phyloP scores from a whole-genome alignment of 805 yeast genomes.

The Vanderwaltozyma polyspora region DNA sequence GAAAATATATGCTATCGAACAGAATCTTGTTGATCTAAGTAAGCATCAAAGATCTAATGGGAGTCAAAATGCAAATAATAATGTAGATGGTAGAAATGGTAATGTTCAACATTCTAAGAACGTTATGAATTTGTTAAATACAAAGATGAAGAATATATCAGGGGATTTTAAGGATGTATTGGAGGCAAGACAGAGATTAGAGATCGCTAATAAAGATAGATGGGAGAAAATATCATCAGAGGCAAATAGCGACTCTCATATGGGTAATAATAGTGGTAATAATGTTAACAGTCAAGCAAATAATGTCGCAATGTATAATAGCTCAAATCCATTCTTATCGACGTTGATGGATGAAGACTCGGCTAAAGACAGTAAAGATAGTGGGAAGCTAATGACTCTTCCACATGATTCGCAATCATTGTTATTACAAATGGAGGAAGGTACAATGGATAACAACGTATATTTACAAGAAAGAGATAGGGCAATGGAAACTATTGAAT shows the following conservation, averaged over 20 bases:
- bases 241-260: slow-evolving; percentile 3
- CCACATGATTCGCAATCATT: slow-evolving; percentile 70
- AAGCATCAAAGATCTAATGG: slow-evolving; percentile 37
- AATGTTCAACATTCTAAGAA: slow-evolving; percentile 64
- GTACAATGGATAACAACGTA: slow-evolving; percentile 39
- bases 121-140: slow-evolving; percentile 76
- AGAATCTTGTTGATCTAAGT: slow-evolving; percentile 76
- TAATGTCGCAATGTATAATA: slow-evolving; percentile 19
- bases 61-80: slow-evolving; percentile 39
- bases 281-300: slow-evolving; percentile 3
- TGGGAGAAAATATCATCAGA: slow-evolving; percentile 62
- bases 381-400: slow-evolving; percentile 40
- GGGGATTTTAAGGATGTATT: slow-evolving; percentile 87
- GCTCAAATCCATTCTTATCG: slow-evolving; percentile 32
- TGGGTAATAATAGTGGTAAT: slow-evolving; percentile 1
- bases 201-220: slow-evolving; percentile 66
- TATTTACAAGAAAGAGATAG: slow-evolving; percentile 74
- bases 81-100: slow-evolving; percentile 1
- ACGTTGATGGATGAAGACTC: slow-evolving; percentile 20
- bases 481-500: slow-evolving; percentile 93
- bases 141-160: slow-evolving; percentile 82
- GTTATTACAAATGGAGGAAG: slow-evolving; percentile 74
- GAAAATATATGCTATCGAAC: slow-evolving; percentile 45
- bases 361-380: slow-evolving; percentile 2
- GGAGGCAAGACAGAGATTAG: slow-evolving; percentile 75